Evolutionary conservation across 352 stramenopile species (phyloP).

Genomic region (Globisporangium middletonii): DNA sequence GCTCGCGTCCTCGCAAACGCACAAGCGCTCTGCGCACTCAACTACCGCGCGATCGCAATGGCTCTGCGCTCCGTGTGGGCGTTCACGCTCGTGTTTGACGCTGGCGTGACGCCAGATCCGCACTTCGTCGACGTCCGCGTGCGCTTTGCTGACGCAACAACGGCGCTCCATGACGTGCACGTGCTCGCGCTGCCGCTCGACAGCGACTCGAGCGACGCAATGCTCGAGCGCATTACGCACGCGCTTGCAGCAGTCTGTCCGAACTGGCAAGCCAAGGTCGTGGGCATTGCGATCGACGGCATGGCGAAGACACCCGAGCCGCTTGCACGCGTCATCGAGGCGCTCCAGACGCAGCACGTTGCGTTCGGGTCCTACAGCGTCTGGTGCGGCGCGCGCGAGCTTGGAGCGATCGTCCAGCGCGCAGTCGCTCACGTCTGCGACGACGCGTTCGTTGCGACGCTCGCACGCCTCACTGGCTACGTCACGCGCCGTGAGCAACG

Average conservation of each 20-base stretch:
- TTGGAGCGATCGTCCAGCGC: constrained; percentile 2
- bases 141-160: constrained; percentile 5
- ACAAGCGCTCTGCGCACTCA: constrained; percentile 6
- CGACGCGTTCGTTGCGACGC: constrained; percentile 2
- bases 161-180: constrained; percentile 6
- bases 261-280: constrained; percentile 6
- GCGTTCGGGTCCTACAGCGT: constrained; percentile 7
- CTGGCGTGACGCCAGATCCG: not conserved
- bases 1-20: not conserved
- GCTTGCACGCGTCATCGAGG: not conserved
- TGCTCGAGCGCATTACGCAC: constrained; percentile 5
- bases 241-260: constrained; percentile 1
- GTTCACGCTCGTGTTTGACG: constrained; percentile 10
- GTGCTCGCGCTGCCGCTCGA: not conserved
- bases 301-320: not conserved
- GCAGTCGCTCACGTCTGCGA: constrained; percentile 4
- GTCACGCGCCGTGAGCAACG: not conserved
- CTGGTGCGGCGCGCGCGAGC: constrained; percentile 6
- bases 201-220: not conserved
- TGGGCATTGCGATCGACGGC: constrained; percentile 8
- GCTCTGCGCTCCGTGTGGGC: constrained; percentile 1
- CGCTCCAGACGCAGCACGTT: constrained; percentile 3
- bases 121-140: constrained; percentile 1
- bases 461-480: not conserved
- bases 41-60: not conserved